Base-by-base conservation (phyloP, 1,284 basidiomycete genomes). In the Leccinum subrobustum region DNA sequence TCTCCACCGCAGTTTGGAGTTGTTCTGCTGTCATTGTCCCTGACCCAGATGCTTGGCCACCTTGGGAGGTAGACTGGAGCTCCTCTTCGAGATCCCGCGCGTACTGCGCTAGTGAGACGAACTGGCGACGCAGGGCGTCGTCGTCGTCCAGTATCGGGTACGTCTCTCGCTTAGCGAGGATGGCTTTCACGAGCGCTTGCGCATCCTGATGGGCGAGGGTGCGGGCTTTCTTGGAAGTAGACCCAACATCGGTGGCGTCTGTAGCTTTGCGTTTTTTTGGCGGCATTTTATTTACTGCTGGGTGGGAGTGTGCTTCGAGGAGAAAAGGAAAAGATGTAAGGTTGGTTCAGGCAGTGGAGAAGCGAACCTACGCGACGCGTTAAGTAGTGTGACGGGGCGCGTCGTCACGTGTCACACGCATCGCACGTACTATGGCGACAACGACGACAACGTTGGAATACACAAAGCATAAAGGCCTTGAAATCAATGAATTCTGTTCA, bases 71-170 rank as follows among this genome's bases (percentile, higher is more conserved):
- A 25, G 61, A 64, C 56, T 39, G 50, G 53, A 70, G 57, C 52
- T 76, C 68, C 20, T 69, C 71, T 62, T 85, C 81, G 20, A 86
- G 71, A 60, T 70, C 68, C 35, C 75, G 76, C 35, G 76, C 78
- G 64, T 85, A 84, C 57, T 73, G 67, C 0, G 81, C 81, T 37
- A 85, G 73, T 20, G 76, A 63, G 16, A 78, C 70, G 4, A 76
- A 60, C 31, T 69, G 65, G 59, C 67, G 65, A 35, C 76, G 73
- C 20, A 78, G 64, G 4, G 60, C 73, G 6, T 70, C 73, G 23
- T 69, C 70, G 54, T 74, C 75, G 12, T 75, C 73, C 12, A 78
- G 68, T 39, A 82, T 68, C 9, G 70, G 68, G 56, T 77, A 80
- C 27, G 64, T 69, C 31, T 70, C 65, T n/a, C 68, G 69, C 52